Conservation (phyloP, 345 rosid species). For the Lenwebbia sp. region DNA sequence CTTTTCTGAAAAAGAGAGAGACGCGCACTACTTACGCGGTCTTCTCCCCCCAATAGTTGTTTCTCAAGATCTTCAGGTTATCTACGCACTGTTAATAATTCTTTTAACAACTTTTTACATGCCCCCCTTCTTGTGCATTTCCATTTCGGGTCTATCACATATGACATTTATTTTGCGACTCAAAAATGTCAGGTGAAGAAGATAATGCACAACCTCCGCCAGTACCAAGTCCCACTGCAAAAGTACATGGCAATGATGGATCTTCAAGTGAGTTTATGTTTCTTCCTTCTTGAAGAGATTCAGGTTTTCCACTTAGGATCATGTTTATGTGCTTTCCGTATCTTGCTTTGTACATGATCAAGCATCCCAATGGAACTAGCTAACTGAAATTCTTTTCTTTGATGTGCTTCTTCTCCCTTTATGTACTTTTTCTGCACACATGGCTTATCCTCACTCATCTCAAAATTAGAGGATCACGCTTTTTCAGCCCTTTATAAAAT, state of each 20-base stretch:
- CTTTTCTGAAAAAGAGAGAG: slow-evolving; percentile 70
- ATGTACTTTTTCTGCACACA: background rate
- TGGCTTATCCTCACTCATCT: background rate
- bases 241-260: slow-evolving; percentile 96
- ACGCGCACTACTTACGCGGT: slow-evolving; percentile 82
- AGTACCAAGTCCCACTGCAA: slow-evolving; percentile 86
- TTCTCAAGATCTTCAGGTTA: slow-evolving; percentile 88
- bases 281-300: background rate
- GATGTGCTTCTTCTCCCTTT: background rate
- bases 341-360: background rate
- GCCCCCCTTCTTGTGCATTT: background rate
- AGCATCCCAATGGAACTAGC: background rate
- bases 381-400: background rate
- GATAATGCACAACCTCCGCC: slow-evolving; percentile 68
- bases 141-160: background rate
- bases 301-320: background rate
- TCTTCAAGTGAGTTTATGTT: slow-evolving; percentile 50
- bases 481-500: background rate
- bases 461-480: background rate
- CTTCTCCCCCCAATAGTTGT: slow-evolving; percentile 83
- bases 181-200: slow-evolving; percentile 54
- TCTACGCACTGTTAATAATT: background rate
- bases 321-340: background rate
- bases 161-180: background rate
- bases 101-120: background rate